phyloP scores from a whole-genome alignment of 2,329 filamentous ascomycete genomes.

The Colletotrichum tropicale region DNA sequence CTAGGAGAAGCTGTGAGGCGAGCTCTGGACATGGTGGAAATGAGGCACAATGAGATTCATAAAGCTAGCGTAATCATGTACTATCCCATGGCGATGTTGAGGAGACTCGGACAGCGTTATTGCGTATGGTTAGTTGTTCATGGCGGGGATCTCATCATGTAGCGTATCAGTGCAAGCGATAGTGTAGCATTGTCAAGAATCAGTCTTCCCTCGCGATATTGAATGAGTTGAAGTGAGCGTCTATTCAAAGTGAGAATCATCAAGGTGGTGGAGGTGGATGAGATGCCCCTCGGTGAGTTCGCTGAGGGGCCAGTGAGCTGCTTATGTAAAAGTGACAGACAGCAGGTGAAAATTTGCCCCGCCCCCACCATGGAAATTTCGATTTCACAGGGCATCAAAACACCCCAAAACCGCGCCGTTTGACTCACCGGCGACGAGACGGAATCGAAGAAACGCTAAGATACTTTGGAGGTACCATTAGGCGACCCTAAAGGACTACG shows the following conservation, averaged over 20 bases:
- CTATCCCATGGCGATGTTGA: neutral
- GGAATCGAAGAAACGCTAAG: neutral
- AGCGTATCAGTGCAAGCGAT: conserved; percentile 2
- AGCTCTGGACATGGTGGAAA: neutral
- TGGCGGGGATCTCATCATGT: neutral
- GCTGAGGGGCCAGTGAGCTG: neutral
- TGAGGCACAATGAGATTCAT: neutral
- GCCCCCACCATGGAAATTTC: conserved; percentile 25
- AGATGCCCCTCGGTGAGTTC: neutral
- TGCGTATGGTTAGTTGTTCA: neutral
- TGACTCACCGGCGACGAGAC: neutral
- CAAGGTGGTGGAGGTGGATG: neutral
- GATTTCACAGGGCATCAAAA: conserved; percentile 13
- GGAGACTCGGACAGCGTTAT: neutral
- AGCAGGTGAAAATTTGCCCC: conserved; percentile 21
- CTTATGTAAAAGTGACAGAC: conserved; percentile 20
- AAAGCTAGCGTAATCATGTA: neutral
- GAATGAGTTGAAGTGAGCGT: neutral
- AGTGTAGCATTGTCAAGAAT: neutral
- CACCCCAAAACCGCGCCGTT: neutral
- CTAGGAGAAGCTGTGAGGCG: conserved; percentile 33
- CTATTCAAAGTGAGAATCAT: neutral
- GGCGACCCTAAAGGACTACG: too few species aligned
- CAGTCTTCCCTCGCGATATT: neutral
- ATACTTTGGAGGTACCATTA: neutral